Evolutionary conservation across 495 filamentous ascomycete species (phyloP).

Genomic region (Xylaria curta): DNA sequence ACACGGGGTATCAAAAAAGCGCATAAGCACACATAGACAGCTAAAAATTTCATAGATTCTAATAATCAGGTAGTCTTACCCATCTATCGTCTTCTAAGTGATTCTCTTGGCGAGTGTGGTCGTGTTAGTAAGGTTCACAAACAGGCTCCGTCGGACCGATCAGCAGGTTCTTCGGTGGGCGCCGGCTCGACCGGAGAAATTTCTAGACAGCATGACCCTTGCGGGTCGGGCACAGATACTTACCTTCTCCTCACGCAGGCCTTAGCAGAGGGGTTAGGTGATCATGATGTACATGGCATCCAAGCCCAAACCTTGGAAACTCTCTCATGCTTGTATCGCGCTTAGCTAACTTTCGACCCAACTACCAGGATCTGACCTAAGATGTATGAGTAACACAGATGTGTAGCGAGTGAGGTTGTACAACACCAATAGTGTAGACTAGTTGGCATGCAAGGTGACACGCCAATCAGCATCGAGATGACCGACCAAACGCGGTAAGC

Average conservation of each 20-base stretch:
- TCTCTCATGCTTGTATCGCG: not conserved
- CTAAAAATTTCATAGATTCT: slow-evolving; percentile 11
- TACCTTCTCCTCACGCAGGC: not conserved
- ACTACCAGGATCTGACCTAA: not conserved
- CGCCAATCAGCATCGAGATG: slow-evolving; percentile 13
- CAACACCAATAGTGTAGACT: not conserved
- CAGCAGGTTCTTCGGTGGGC: not conserved
- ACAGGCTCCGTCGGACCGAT: not conserved
- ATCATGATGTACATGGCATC: slow-evolving; percentile 4
- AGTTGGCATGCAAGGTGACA: slow-evolving; percentile 1
- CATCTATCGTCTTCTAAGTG: not conserved
- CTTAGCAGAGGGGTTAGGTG: not conserved
- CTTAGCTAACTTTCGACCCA: slow-evolving; percentile 10
- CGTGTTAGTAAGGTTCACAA: not conserved
- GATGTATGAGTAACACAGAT: not conserved
- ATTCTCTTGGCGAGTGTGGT: slow-evolving; percentile 2
- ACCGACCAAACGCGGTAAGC: slow-evolving; percentile 16
- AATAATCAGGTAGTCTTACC: slow-evolving; percentile 4
- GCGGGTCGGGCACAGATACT: slow-evolving; percentile 17
- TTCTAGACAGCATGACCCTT: slow-evolving; percentile 23
- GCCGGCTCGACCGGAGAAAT: not conserved
- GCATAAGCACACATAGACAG: slow-evolving; percentile 17
- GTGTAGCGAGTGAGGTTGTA: not conserved
- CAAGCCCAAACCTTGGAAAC: slow-evolving; percentile 9
- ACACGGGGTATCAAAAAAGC: slow-evolving; percentile 8